Conservation (phyloP, 2,329 filamentous ascomycete genomes). For the Plenodomus lindquistii region DNA sequence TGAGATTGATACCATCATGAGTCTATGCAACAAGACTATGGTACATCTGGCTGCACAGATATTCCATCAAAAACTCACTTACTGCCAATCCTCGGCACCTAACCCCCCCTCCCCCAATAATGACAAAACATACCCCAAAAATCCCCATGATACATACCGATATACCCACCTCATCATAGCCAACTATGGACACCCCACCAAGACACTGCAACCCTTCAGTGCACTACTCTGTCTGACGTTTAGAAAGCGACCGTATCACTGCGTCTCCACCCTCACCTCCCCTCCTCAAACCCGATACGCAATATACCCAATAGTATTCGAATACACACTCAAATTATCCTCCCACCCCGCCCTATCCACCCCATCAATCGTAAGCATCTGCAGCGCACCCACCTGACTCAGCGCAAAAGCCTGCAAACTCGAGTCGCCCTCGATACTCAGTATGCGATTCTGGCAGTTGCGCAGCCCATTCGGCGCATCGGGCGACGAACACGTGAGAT, state of each 20-base stretch:
- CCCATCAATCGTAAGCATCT: conserved; percentile 53
- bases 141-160: too few relatives aligned
- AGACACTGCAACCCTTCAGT: neutral
- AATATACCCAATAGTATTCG: conserved; percentile 40
- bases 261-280: neutral
- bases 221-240: neutral
- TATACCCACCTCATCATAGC: too few relatives aligned
- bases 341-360: conserved; percentile 49
- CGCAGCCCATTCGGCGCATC: conserved; percentile 35
- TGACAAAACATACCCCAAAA: too few relatives aligned
- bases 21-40: too few relatives aligned
- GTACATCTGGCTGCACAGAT: too few relatives aligned
- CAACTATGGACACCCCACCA: neutral
- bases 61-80: too few relatives aligned
- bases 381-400: conserved; percentile 53
- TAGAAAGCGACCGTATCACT: conserved; percentile 33
- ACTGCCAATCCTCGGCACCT: too few relatives aligned
- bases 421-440: conserved; percentile 52
- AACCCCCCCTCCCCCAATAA: too few relatives aligned
- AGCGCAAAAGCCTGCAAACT: conserved; percentile 52
- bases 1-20: too few relatives aligned
- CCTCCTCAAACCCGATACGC: conserved; percentile 34
- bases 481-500: conserved; percentile 38
- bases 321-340: conserved; percentile 52
- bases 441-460: conserved; percentile 56